Percentiles rank a stretch among this genome's conserved stretches.
Evolutionary conservation across 768 basidiomycete species (phyloP).

Genomic region (Leccinum rimulosum): DNA sequence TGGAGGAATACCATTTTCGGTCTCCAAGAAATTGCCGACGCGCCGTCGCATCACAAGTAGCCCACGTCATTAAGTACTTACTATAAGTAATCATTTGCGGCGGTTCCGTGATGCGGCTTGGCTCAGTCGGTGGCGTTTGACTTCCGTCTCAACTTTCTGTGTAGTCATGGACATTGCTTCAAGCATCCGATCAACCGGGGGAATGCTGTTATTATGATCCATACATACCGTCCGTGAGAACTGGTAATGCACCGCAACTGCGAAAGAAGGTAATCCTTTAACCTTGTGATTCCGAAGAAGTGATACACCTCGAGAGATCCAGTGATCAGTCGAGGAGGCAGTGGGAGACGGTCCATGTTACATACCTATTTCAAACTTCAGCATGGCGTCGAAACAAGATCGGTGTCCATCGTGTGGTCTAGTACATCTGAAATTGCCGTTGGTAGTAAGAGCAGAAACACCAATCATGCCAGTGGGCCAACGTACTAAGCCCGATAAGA

Average conservation of each 20-base stretch:
- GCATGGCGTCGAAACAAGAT: constrained; percentile 77
- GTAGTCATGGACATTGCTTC: constrained; percentile 96
- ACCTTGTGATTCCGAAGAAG: no score
- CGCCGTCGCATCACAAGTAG: no score
- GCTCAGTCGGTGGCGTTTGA: constrained; percentile 95
- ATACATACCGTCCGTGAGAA: constrained; percentile 82
- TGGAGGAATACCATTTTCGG: no score
- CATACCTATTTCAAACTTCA: constrained; percentile 82
- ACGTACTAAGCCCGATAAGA: constrained; percentile 85
- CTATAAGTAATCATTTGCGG: constrained; percentile 97
- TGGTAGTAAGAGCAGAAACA: no score
- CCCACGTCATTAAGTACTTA: no score
- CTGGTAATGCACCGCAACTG: constrained; percentile 96
- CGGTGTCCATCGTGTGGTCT: no score
- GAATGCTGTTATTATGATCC: constrained; percentile 60
- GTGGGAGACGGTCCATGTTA: constrained; percentile 95
- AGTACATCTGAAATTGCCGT: background rate
- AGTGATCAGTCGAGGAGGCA: constrained; percentile 93
- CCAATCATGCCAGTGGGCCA: background rate
- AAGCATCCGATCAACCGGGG: constrained; percentile 92
- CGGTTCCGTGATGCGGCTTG: constrained; percentile 81
- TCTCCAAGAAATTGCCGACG: no score
- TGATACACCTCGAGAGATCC: constrained; percentile 90
- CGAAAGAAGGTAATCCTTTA: constrained; percentile 96
- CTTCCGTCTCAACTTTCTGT: constrained; percentile 94